phyloP scores from a whole-genome alignment of 495 filamentous ascomycete genomes.

The Penicillium waksmanii region DNA sequence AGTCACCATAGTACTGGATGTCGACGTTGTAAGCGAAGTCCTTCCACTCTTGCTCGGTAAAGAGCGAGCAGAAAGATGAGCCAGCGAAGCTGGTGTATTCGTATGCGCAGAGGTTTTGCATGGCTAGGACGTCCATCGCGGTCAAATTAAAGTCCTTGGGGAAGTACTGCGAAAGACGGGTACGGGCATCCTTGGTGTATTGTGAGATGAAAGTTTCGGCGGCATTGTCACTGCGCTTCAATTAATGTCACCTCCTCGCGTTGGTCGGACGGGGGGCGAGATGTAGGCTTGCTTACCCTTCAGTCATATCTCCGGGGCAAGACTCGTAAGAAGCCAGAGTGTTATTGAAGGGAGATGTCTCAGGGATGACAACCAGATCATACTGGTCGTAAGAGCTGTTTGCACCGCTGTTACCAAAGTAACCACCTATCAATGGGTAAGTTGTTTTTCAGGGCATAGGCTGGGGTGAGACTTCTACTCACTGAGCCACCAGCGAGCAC shows the following conservation, averaged over 20 bases:
- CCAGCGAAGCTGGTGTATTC: conserved; percentile 34
- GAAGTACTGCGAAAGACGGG: conserved; percentile 31
- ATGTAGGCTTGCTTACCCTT: conserved; percentile 21
- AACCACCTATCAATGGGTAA: conserved; percentile 30
- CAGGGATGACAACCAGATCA: conserved; percentile 52
- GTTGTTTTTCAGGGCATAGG: conserved; percentile 9
- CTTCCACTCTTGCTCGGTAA: conserved; percentile 60
- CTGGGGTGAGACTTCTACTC: conserved; percentile 10
- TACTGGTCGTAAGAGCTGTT: conserved; percentile 46
- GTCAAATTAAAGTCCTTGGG: conserved; percentile 53
- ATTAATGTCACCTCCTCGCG: background rate
- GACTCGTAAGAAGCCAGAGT: conserved; percentile 53
- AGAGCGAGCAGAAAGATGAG: conserved; percentile 54
- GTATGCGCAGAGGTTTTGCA: conserved; percentile 50
- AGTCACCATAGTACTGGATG: conserved; percentile 60
- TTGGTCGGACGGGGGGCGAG: background rate
- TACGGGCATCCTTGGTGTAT: conserved; percentile 29
- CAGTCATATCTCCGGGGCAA: conserved; percentile 25
- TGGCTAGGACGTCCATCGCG: conserved; percentile 54
- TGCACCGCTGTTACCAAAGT: conserved; percentile 42
- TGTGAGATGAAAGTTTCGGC: conserved; percentile 29
- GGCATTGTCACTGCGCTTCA: conserved; percentile 22
- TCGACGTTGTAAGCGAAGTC: conserved; percentile 61
- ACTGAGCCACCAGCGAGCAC: conserved; percentile 48
- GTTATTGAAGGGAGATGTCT: conserved; percentile 51